These are phyloP conservation scores for Neospermospora avenae DNA, from an alignment of 2,329 filamentous ascomycete species.

Conservation along the genomic window DNA sequence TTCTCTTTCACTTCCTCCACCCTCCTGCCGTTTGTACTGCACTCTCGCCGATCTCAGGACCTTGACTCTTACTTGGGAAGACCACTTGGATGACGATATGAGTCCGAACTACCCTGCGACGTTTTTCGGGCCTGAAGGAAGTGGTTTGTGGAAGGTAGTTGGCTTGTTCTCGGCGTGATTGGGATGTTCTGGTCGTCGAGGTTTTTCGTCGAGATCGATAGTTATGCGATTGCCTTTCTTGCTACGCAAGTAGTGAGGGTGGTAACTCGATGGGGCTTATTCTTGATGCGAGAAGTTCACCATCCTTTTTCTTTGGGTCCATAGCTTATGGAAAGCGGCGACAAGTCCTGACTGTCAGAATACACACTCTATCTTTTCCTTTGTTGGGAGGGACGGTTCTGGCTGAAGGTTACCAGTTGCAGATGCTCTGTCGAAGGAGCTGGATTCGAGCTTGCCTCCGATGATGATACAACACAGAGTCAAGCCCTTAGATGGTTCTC, in stretches of 20 bases:
- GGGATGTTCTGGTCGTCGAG: slow-evolving; percentile 50
- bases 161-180: slow-evolving; percentile 39
- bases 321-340: slow-evolving; percentile 53
- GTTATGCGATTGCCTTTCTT: slow-evolving; percentile 90
- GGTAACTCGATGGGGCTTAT: slow-evolving; percentile 99
- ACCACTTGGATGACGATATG: slow-evolving; percentile 81
- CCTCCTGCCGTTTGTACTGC: slow-evolving; percentile 36
- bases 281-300: slow-evolving; percentile 91
- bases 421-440: slow-evolving; percentile 68
- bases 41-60: slow-evolving; percentile 31
- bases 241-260: slow-evolving; percentile 37
- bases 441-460: slow-evolving; percentile 60
- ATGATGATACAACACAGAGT: slow-evolving; percentile 99
- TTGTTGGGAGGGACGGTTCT: slow-evolving; percentile 37
- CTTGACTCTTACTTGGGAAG: slow-evolving; percentile 36
- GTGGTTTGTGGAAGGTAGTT: slow-evolving; percentile 38
- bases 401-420: slow-evolving; percentile 30
- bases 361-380: slow-evolving; percentile 31
- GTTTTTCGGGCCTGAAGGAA: slow-evolving; percentile 35
- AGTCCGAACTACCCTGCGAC: slow-evolving; percentile 60
- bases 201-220: slow-evolving; percentile 91
- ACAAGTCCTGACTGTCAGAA: slow-evolving; percentile 23
- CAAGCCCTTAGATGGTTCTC: slow-evolving; percentile 80
- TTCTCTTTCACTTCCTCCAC: slow-evolving; percentile 46
- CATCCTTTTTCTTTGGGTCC: slow-evolving; percentile 45